Percentiles rank a stretch among this genome's conserved stretches.
These are phyloP conservation scores for Stylonectria norvegica DNA, from an alignment of 2,329 filamentous ascomycete genomes.

Conservation along the genomic window DNA sequence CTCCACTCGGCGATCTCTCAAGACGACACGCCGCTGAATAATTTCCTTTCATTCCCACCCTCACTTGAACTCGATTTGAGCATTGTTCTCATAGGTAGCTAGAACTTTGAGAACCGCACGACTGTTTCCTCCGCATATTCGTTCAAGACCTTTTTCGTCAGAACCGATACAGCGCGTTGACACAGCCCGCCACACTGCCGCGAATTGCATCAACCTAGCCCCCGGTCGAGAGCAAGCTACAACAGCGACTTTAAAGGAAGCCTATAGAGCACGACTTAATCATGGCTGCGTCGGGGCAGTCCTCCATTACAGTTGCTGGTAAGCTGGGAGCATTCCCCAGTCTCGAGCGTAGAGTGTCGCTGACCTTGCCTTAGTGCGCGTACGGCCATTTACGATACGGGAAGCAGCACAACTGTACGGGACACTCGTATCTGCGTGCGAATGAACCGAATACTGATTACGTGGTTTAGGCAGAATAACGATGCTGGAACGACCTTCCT, in stretches of 20 bases:
- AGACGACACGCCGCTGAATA: slow-evolving; percentile 12
- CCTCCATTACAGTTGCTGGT: slow-evolving; percentile 60
- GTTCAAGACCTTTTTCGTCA: too few species aligned
- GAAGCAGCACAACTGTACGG: slow-evolving; percentile 86
- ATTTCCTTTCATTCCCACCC: slow-evolving; percentile 28
- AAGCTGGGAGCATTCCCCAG: slow-evolving; percentile 18
- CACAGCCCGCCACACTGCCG: too few species aligned
- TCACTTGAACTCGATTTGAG: slow-evolving; percentile 9
- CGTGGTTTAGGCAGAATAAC: slow-evolving; percentile 50
- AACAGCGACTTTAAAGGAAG: too few species aligned
- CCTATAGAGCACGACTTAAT: slow-evolving; percentile 3
- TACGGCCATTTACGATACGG: slow-evolving; percentile 75
- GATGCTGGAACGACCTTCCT: slow-evolving; percentile 90
- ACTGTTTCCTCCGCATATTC: too few species aligned
- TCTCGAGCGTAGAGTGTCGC: slow-evolving; percentile 8
- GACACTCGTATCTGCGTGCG: too few species aligned
- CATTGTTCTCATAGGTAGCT: slow-evolving; percentile 22
- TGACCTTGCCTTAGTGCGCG: slow-evolving; percentile 53
- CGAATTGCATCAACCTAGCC: too few species aligned
- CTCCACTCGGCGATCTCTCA: slow-evolving; percentile 9
- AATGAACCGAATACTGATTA: slow-evolving; percentile 8
- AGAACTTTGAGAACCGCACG: too few species aligned
- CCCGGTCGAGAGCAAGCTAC: too few species aligned
- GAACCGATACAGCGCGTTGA: slow-evolving; percentile 5
- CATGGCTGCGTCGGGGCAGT: slow-evolving; percentile 34